Evolutionary conservation across 345 rosid species (phyloP).

Genomic region (Cardamine occulta): DNA sequence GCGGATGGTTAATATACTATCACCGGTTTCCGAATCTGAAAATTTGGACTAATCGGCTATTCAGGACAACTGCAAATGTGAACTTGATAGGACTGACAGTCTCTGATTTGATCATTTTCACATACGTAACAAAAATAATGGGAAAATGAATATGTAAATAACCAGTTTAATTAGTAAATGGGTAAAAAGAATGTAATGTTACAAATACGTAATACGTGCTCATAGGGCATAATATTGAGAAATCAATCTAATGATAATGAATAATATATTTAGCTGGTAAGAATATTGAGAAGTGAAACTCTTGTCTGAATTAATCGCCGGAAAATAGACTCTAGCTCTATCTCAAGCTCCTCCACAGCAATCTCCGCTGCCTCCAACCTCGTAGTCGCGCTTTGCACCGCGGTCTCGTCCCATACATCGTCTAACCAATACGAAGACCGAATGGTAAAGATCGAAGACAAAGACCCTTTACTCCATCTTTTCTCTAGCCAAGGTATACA

Average conservation of each 20-base stretch:
- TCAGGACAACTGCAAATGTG: too few species aligned
- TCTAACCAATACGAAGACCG: constrained; percentile 43
- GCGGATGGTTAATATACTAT: neutral
- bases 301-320: constrained; percentile 81
- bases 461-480: constrained; percentile 49
- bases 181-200: neutral
- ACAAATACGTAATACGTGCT: neutral
- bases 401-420: constrained; percentile 56
- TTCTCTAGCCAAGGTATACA: constrained; percentile 74
- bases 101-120: neutral
- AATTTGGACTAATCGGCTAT: neutral
- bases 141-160: neutral
- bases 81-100: too few species aligned
- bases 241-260: neutral
- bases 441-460: constrained; percentile 48
- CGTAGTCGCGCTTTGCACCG: constrained; percentile 61
- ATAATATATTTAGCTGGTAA: constrained; percentile 46
- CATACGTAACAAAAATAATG: neutral
- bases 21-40: neutral
- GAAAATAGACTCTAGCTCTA: constrained; percentile 66
- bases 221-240: neutral
- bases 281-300: constrained; percentile 79
- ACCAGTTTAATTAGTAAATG: neutral
- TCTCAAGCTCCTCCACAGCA: constrained; percentile 66
- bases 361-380: constrained; percentile 77